A percentile compares a stretch with the other conserved stretches of the same genome.
Evolutionary conservation across 306 rosid genomes (phyloP).

Genomic region (Acacia melanoxylon): DNA sequence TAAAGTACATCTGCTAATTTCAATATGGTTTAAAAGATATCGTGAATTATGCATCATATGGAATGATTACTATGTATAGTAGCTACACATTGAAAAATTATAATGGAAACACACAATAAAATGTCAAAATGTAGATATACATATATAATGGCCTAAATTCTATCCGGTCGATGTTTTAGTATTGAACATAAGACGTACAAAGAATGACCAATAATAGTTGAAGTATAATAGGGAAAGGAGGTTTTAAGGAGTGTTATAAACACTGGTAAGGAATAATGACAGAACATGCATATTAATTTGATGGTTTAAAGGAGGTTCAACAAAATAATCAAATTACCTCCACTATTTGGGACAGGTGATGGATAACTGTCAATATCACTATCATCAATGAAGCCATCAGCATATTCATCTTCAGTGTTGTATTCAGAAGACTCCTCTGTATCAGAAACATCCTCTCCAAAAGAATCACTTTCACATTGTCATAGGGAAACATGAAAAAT

Average conservation of each 20-base stretch:
- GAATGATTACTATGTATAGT: background rate
- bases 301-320: conserved; percentile 11
- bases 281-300: background rate
- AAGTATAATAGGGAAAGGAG: too few species aligned
- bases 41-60: background rate
- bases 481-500: conserved; percentile 42
- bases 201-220: background rate
- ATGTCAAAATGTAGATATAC: background rate
- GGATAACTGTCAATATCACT: conserved; percentile 51
- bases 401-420: conserved; percentile 49
- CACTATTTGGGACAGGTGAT: conserved; percentile 62
- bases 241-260: background rate
- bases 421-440: conserved; percentile 74
- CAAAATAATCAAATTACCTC: conserved; percentile 60
- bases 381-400: conserved; percentile 46
- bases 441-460: conserved; percentile 63
- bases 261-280: background rate
- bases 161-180: background rate
- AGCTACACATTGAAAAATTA: background rate
- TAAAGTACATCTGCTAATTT: conserved; percentile 4
- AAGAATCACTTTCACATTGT: conserved; percentile 63
- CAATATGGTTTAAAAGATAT: background rate
- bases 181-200: background rate
- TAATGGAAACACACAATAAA: background rate
- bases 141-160: background rate